Base-by-base conservation (phyloP, 106 monocot genomes). In the Acanthochlamys bracteata region DNA sequence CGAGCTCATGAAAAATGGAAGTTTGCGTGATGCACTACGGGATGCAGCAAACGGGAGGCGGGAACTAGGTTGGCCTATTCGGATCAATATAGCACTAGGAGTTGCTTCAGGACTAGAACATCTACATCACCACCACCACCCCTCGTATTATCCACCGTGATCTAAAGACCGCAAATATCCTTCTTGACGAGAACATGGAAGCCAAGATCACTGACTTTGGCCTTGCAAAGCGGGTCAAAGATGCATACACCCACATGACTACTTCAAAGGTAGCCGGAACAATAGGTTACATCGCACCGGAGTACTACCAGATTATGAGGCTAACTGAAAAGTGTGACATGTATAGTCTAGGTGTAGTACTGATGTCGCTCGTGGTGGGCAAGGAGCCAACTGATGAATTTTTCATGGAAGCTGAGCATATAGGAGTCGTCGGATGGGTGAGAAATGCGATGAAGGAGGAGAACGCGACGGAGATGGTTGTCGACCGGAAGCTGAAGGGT, bases 1-100 rank as follows among this genome's bases (percentile, higher is more conserved):
- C 72, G 86, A 86, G 74, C 86, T 41, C 83, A 89, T 90, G 90
- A 79, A 82, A 68, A 90, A 84, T 61, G 95, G 95, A 15, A 84
- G 81, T 60, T 72, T 95, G 6, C 79, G 76, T 20, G 76, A 89
- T 39, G 74, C 65, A 3, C 56, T 93, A 23, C 68, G 51, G 19
- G 15, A 26, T 1, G 53, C 24, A 0, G 47, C 45, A 1, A 58
- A 66, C 7, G 73, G 67, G 26, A 7, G 22, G 10, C 56, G 64
- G 33, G 67, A 81, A 23, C 65, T 83, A 0, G 75, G 61, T 63
- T 92, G 92, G 92, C 27, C 42, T 0, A 27, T 55, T 0, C 43
- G 92, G 41, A 62, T 69, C 51, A 41, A 51, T 1, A 75, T 88
- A 27, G 84, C 79, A 7, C 4, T 16, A 6, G 92, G 79, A 0